A percentile compares a stretch with the other conserved stretches of the same genome.
phyloP scores from a whole-genome alignment of 2,329 filamentous ascomycete species.

The Stagonosporopsis rhizophila region DNA sequence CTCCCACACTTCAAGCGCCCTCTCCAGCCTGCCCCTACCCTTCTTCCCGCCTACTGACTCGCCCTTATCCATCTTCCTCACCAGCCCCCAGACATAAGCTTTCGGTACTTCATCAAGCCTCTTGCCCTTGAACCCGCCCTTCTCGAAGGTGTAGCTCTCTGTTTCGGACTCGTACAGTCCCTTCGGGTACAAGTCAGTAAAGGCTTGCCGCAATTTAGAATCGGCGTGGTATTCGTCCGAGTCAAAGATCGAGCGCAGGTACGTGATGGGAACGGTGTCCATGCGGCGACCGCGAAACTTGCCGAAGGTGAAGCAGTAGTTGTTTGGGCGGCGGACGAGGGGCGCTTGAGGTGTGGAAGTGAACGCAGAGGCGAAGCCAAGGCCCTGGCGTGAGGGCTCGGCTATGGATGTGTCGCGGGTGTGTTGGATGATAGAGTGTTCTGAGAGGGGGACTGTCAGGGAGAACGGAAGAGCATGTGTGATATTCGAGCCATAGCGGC shows the following conservation, averaged over 20 bases:
- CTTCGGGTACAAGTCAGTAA: constrained; percentile 12
- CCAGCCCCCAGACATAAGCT: constrained; percentile 9
- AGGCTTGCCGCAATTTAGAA: constrained; percentile 6
- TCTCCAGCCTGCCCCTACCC: background rate
- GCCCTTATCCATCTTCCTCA: constrained; percentile 3
- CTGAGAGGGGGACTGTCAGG: constrained; percentile 9
- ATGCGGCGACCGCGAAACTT: constrained; percentile 12
- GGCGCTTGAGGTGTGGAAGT: background rate
- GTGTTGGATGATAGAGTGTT: background rate
- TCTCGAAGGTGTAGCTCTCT: constrained; percentile 12
- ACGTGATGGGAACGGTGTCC: constrained; percentile 15
- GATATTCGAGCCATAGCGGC: constrained; percentile 15
- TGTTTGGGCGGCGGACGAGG: constrained; percentile 4
- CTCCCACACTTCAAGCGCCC: constrained; percentile 14
- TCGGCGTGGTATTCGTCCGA: constrained; percentile 8
- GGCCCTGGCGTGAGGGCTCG: constrained; percentile 5
- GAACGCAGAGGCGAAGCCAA: constrained; percentile 5
- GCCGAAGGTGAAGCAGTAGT: constrained; percentile 17
- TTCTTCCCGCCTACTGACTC: constrained; percentile 1
- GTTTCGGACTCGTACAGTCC: constrained; percentile 10
- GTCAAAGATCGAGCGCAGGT: constrained; percentile 8
- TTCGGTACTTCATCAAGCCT: constrained; percentile 14
- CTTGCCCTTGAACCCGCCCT: constrained; percentile 13
- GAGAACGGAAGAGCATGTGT: constrained; percentile 3
- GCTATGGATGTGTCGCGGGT: background rate